These are phyloP conservation scores for Croton laevigatus DNA, from an alignment of 441 rosid genomes.

Conservation along the genomic window DNA sequence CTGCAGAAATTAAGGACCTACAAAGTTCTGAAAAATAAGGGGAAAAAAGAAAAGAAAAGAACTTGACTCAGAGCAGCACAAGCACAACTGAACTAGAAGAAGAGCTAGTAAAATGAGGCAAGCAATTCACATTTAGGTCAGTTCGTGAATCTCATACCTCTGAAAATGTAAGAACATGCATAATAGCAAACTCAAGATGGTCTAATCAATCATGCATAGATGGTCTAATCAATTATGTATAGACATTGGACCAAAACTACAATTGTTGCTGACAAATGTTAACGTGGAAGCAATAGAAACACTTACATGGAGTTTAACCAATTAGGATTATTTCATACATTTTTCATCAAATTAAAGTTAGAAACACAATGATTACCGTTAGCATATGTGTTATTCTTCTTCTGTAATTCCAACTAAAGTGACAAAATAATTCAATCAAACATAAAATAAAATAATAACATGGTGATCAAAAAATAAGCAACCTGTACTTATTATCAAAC, in stretches of 20 bases:
- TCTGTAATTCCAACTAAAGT: no score
- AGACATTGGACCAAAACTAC: neutral
- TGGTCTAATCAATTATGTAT: neutral
- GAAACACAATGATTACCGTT: neutral
- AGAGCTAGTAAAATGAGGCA: slow-evolving; percentile 16
- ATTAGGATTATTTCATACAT: neutral
- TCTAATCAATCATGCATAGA: neutral
- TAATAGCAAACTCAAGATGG: neutral
- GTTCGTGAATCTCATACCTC: neutral
- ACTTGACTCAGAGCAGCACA: slow-evolving; percentile 36
- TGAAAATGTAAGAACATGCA: neutral
- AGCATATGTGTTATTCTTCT: neutral
- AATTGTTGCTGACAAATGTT: neutral
- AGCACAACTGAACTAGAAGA: slow-evolving; percentile 18
- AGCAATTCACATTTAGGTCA: slow-evolving; percentile 3
- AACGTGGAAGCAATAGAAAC: neutral
- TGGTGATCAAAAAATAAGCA: neutral
- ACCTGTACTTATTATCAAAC: neutral
- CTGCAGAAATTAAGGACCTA: slow-evolving; percentile 38
- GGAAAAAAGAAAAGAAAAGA: slow-evolving; percentile 15
- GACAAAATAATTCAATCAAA: neutral
- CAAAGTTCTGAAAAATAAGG: slow-evolving; percentile 50
- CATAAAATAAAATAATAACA: neutral
- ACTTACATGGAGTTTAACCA: neutral
- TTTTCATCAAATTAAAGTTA: neutral